Base-by-base conservation (phyloP, 495 filamentous ascomycete genomes). In the Penicillium simplicissimum region DNA sequence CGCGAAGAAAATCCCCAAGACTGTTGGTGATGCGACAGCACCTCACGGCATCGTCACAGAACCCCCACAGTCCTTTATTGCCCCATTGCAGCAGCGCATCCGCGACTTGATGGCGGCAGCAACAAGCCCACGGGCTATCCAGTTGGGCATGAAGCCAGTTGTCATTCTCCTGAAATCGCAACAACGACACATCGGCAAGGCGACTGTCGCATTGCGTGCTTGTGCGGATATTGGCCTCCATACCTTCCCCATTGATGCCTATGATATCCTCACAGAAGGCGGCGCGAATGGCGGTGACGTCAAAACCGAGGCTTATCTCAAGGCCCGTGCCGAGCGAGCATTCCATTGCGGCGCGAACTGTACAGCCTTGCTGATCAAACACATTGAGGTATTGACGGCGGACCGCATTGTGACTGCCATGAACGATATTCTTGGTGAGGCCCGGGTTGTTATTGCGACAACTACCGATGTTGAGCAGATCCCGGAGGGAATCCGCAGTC, bases 401-500 rank as follows among this genome's bases (percentile, higher is more conserved):
- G 95, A 96, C 66, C 84, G 94, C 53, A 96, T 97, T 81, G 84
- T 89, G 3, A 82, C 88, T 3, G 88, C 91, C 1, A 81, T 98
- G 74, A 88, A 89, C 61, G 90, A 96, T 58, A 85, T 96, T 17
- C 74, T 95, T 15, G 75, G 81, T 9, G 86, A 88, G 21, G 83
- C 85, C 35, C 80, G 94, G 53, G 90, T 97, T 10, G 74, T 98
- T 34, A 85, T 98, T 62, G 95, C 93, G 11, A 98, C 95, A 4
- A 97, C 94, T 1, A 96, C 91, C 4, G 93, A 97, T 67, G 87
- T 97, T 7, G 96, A 97, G 61, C 93, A 97, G 66, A 84, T 98
- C 8, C 89, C 92, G 0, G 93, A 97, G 61, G 91, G 89, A 5
- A 87, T 97, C 19, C 84, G 95, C 38, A 90, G 90, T 21, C 81